These are phyloP conservation scores for Penicillium desertorum DNA, from an alignment of 495 filamentous ascomycete species.

Conservation along the genomic window DNA sequence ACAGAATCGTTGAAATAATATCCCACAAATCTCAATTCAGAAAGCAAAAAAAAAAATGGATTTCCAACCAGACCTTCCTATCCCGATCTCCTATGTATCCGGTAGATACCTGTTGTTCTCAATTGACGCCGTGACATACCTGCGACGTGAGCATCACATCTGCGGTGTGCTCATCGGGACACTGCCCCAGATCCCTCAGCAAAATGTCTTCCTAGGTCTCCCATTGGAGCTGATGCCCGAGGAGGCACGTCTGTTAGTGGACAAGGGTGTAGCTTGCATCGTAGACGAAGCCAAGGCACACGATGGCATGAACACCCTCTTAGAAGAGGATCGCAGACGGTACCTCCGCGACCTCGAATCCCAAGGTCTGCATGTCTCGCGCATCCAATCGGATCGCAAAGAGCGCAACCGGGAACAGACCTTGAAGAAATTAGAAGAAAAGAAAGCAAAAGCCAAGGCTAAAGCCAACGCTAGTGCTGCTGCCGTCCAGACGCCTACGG, in stretches of 20 bases:
- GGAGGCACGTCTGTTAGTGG: slow-evolving; percentile 80
- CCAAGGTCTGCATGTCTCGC: slow-evolving; percentile 48
- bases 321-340: slow-evolving; percentile 51
- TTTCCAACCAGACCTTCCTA: slow-evolving; percentile 48
- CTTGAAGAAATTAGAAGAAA: slow-evolving; percentile 44
- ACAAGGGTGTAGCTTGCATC: slow-evolving; percentile 74
- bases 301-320: slow-evolving; percentile 56
- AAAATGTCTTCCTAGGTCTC: slow-evolving; percentile 90
- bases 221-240: slow-evolving; percentile 89
- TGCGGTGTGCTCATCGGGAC: slow-evolving; percentile 84
- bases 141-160: slow-evolving; percentile 79
- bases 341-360: slow-evolving; percentile 47
- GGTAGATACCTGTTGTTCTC: slow-evolving; percentile 88
- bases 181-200: slow-evolving; percentile 86
- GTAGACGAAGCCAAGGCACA: slow-evolving; percentile 74
- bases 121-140: slow-evolving; percentile 73
- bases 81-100: slow-evolving; percentile 81
- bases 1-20: slow-evolving; percentile 20
- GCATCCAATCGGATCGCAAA: slow-evolving; percentile 40
- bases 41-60: slow-evolving; percentile 34
- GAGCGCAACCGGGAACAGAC: slow-evolving; percentile 40
- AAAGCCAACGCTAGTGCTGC: slow-evolving; percentile 28
- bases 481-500: slow-evolving; percentile 14
- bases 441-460: slow-evolving; percentile 38
- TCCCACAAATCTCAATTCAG: slow-evolving; percentile 6